Percentiles rank a stretch among this genome's conserved stretches.
Evolutionary conservation across 1,284 basidiomycete genomes (phyloP).

Genomic region (Wallemia hederae): DNA sequence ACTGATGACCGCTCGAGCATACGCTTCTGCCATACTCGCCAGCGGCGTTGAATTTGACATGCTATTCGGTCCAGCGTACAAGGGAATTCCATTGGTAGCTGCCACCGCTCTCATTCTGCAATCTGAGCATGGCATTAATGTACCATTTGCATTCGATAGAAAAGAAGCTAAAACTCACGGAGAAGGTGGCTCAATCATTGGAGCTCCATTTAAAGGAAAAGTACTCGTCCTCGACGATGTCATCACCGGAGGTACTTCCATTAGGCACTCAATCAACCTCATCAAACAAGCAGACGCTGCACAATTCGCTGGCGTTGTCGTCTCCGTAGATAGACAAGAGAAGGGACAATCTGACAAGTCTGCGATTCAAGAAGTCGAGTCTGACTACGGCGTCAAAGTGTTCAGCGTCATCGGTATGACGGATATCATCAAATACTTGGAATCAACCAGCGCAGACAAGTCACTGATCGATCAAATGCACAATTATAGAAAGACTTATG

Average conservation of each 20-base stretch:
- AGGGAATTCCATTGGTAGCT: slow-evolving; percentile 82
- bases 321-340: slow-evolving; percentile 73
- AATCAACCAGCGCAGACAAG: slow-evolving; percentile 11
- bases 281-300: slow-evolving; percentile 31
- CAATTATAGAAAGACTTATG: not conserved
- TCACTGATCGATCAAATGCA: not conserved
- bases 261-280: slow-evolving; percentile 46
- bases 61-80: slow-evolving; percentile 91
- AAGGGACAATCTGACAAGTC: slow-evolving; percentile 31
- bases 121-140: slow-evolving; percentile 30
- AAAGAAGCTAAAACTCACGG: slow-evolving; percentile 93
- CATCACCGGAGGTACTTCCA: slow-evolving; percentile 66
- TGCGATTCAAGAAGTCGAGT: slow-evolving; percentile 61
- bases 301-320: slow-evolving; percentile 64
- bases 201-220: slow-evolving; percentile 46
- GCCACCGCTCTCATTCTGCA: slow-evolving; percentile 52
- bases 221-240: slow-evolving; percentile 88
- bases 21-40: slow-evolving; percentile 41
- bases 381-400: slow-evolving; percentile 32
- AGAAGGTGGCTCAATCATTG: slow-evolving; percentile 82
- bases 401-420: slow-evolving; percentile 52
- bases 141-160: slow-evolving; percentile 70
- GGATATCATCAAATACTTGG: slow-evolving; percentile 61
- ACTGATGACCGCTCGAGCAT: slow-evolving; percentile 50
- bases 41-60: slow-evolving; percentile 37